A percentile compares a stretch with the other conserved stretches of the same genome.
phyloP scores from a whole-genome alignment of 345 rosid species.

The Limnanthes douglasii region DNA sequence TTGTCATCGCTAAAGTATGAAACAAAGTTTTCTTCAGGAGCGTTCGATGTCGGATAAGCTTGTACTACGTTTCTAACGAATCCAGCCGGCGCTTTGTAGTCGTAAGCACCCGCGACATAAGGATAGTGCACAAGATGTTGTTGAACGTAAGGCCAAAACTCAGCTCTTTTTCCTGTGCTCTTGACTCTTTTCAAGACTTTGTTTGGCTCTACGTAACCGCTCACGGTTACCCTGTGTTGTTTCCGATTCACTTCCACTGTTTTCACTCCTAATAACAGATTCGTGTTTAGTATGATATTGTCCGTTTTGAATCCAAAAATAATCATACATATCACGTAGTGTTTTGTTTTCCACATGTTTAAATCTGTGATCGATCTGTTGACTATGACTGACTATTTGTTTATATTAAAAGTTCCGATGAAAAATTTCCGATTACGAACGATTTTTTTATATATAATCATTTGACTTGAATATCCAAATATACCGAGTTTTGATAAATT shows the following conservation, averaged over 20 bases:
- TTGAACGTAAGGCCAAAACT: constrained; percentile 39
- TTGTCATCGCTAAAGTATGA: constrained; percentile 33
- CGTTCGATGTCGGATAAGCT: constrained; percentile 20
- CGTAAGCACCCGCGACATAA: constrained; percentile 27
- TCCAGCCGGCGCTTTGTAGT: constrained; percentile 37
- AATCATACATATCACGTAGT: neutral
- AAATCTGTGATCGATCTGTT: too few relatives aligned
- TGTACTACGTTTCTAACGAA: constrained; percentile 24
- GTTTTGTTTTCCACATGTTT: too few relatives aligned
- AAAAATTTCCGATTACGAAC: neutral
- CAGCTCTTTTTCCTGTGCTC: constrained; percentile 32
- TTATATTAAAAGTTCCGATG: too few relatives aligned
- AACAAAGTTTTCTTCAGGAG: constrained; percentile 15
- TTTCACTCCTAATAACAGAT: constrained; percentile 19
- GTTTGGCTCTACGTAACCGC: constrained; percentile 34
- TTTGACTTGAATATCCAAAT: too few relatives aligned
- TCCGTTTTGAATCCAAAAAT: neutral
- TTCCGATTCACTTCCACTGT: constrained; percentile 29
- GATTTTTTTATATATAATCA: neutral
- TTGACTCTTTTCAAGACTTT: constrained; percentile 24
- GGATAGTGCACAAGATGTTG: constrained; percentile 34
- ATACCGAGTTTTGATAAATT: too few relatives aligned
- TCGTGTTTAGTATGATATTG: too few relatives aligned
- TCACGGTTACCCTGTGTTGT: constrained; percentile 29
- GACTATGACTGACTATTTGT: too few relatives aligned